phyloP scores from a whole-genome alignment of 225 moss, liverwort and hornwort genomes.

The Bryoerythrophyllum caledonicum region DNA sequence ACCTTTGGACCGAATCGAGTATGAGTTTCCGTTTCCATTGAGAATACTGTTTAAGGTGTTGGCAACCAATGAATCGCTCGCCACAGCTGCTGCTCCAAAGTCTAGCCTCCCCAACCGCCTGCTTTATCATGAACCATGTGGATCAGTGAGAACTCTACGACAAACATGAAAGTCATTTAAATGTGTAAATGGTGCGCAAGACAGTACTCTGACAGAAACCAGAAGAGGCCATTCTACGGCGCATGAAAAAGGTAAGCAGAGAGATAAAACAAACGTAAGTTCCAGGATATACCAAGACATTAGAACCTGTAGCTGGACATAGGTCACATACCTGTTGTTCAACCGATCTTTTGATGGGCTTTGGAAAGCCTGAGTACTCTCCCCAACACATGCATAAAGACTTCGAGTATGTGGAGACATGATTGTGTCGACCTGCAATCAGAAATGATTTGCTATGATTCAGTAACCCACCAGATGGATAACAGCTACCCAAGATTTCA shows the following conservation, averaged over 20 bases:
- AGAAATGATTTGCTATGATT: conserved; percentile 2
- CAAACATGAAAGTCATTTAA: neutral
- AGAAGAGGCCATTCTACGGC: neutral
- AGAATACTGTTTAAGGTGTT: conserved; percentile 33
- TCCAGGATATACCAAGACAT: neutral
- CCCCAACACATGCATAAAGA: conserved; percentile 95
- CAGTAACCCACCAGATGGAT: conserved; percentile 8
- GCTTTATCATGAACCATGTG: conserved; percentile 18
- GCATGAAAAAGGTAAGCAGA: neutral
- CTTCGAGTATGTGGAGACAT: conserved; percentile 95
- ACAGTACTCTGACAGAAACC: neutral
- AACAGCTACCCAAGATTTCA: conserved; percentile 12
- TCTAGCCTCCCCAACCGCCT: conserved; percentile 83
- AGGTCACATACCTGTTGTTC: conserved; percentile 59
- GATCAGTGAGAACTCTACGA: conserved; percentile 1
- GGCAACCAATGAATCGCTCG: conserved; percentile 73
- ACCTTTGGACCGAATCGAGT: conserved; percentile 33
- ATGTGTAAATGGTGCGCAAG: neutral
- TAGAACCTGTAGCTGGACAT: neutral
- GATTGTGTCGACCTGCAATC: conserved; percentile 75
- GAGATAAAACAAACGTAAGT: neutral
- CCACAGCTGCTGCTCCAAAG: conserved; percentile 67
- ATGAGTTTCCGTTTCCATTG: conserved; percentile 43
- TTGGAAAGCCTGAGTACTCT: conserved; percentile 90
- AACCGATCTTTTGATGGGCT: conserved; percentile 93